Evolutionary conservation across 257 asterid species (phyloP), one percentile per base, ranked within the genome.

Genomic region (Leonotis leonurus): DNA sequence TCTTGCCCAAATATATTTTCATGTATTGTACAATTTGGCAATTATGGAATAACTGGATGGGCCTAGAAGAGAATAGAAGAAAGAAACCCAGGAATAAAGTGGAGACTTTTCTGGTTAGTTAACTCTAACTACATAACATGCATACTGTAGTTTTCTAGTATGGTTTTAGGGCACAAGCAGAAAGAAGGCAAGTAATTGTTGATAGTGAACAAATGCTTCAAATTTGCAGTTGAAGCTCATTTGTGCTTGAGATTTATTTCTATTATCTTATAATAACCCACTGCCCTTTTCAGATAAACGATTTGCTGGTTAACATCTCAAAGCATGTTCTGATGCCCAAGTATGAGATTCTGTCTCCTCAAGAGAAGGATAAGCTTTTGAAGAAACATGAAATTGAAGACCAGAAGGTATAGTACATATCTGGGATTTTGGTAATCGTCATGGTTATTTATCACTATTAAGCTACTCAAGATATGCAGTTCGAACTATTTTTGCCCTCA

Each of bases 21-120:
- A n/a, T n/a, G n/a, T n/a, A n/a, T n/a, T n/a, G n/a, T n/a, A n/a
- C n/a, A n/a, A n/a, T n/a, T n/a, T n/a, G n/a, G n/a, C n/a, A n/a
- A n/a, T n/a, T n/a, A n/a, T n/a, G n/a, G n/a, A n/a, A n/a, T n/a
- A n/a, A n/a, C n/a, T n/a, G n/a, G n/a, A n/a, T n/a, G n/a, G n/a
- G n/a, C n/a, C n/a, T n/a, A n/a, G n/a, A n/a, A n/a, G n/a, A n/a
- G n/a, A n/a, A n/a, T n/a, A n/a, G n/a, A n/a, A n/a, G n/a, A n/a
- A n/a, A n/a, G n/a, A n/a, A n/a, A n/a, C n/a, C n/a, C n/a, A n/a
- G n/a, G n/a, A n/a, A n/a, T 54, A 77, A 71, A 50, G 73, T 72
- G 54, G 86, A 80, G 73, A 74, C 75, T 57, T 77, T 80, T 61
- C 75, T 12, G 17, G 86, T 80, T 51, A 70, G 78, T 74, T 20